Evolutionary conservation across 2,329 filamentous ascomycete species (phyloP).

Genomic region (Cordyceps pruinosa): DNA sequence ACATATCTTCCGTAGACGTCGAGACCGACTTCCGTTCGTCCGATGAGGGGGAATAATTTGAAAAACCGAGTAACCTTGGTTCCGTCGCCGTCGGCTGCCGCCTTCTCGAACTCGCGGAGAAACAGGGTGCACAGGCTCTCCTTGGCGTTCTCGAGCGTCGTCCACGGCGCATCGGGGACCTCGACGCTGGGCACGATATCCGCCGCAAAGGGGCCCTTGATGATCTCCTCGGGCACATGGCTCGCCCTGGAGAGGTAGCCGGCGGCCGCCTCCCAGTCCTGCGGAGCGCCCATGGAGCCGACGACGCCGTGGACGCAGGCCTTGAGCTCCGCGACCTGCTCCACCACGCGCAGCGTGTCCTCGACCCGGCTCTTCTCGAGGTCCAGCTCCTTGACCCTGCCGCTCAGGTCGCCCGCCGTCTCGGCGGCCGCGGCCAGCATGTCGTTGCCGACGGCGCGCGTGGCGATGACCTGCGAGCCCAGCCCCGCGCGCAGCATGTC

Average conservation of each 20-base stretch:
- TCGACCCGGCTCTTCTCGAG: slow-evolving; percentile 87
- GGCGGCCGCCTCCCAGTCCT: slow-evolving; percentile 97
- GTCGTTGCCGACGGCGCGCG: slow-evolving; percentile 76
- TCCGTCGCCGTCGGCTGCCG: slow-evolving; percentile 78
- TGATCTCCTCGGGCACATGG: slow-evolving; percentile 71
- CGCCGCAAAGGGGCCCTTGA: slow-evolving; percentile 79
- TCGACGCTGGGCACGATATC: slow-evolving; percentile 92
- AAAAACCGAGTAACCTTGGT: slow-evolving; percentile 92
- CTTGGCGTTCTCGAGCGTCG: slow-evolving; percentile 79
- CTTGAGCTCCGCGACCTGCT: slow-evolving; percentile 95
- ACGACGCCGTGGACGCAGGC: slow-evolving; percentile 91
- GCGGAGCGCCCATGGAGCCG: slow-evolving; percentile 92
- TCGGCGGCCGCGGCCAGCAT: slow-evolving; percentile 84
- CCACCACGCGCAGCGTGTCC: slow-evolving; percentile 82
- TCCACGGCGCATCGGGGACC: slow-evolving; percentile 82
- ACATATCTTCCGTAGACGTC: slow-evolving; percentile 96
- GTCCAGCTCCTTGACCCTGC: slow-evolving; percentile 80
- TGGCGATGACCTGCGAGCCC: slow-evolving; percentile 77
- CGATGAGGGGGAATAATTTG: slow-evolving; percentile 94
- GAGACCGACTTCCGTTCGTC: slow-evolving; percentile 76
- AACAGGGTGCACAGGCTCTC: slow-evolving; percentile 89
- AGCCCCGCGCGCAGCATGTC: slow-evolving; percentile 85
- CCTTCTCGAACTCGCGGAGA: slow-evolving; percentile 89
- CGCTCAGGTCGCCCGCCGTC: slow-evolving; percentile 79
- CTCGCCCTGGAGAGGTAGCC: slow-evolving; percentile 79